Conservation (phyloP, 805 yeast genomes). For the Pachysolen tannophilus region DNA sequence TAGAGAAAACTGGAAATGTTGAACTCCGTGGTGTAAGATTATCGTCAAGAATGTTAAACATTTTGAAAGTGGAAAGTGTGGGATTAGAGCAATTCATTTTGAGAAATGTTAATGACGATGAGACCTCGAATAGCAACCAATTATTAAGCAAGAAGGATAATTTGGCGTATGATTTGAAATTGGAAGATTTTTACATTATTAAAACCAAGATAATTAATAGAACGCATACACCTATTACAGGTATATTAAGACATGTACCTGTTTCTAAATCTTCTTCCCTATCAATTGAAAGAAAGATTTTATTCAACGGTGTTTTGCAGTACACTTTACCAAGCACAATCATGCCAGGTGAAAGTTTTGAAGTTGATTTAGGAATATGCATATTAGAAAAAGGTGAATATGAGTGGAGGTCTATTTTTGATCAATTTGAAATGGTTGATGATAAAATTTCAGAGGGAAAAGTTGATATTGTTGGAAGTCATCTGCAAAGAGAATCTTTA, state of each 20-base stretch:
- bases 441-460: slow-evolving; percentile 15
- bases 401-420: slow-evolving; percentile 68
- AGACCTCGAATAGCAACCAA: too few relatives aligned
- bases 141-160: slow-evolving; percentile 17
- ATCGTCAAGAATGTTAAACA: slow-evolving; percentile 50
- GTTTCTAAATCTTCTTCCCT: slow-evolving; percentile 23
- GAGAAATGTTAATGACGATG: slow-evolving; percentile 10
- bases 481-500: slow-evolving; percentile 5
- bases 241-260: slow-evolving; percentile 56
- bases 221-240: slow-evolving; percentile 32
- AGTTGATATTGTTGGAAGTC: slow-evolving; percentile 1
- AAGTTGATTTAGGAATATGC: slow-evolving; percentile 46
- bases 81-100: slow-evolving; percentile 29
- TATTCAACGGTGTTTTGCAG: slow-evolving; percentile 71
- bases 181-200: slow-evolving; percentile 47
- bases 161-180: slow-evolving; percentile 22
- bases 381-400: slow-evolving; percentile 73
- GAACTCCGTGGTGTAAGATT: slow-evolving; percentile 63
- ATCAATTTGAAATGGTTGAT: slow-evolving; percentile 26
- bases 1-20: slow-evolving; percentile 41
- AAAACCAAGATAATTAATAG: slow-evolving; percentile 42
- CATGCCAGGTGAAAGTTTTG: slow-evolving; percentile 31
- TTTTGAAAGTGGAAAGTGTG: slow-evolving; percentile 42
- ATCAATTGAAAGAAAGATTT: slow-evolving; percentile 46
- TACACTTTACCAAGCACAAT: slow-evolving; percentile 35